These are phyloP conservation scores for Calophaca sinica DNA, from an alignment of 306 rosid genomes.

Conservation along the genomic window DNA sequence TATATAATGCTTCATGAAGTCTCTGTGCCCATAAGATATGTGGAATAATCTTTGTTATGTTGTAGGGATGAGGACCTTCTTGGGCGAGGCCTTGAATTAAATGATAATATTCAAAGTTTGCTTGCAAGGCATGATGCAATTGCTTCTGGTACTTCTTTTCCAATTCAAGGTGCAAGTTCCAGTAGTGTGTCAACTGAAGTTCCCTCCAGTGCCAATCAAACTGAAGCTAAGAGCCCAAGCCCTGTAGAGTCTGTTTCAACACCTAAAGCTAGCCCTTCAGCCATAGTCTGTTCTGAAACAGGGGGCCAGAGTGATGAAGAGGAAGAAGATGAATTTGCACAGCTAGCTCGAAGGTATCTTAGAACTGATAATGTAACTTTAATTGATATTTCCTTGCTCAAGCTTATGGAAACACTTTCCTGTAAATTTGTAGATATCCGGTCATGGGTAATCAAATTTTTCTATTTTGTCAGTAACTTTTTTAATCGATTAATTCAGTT, in stretches of 20 bases:
- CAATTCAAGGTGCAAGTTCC: conserved; percentile 56
- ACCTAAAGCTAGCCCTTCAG: conserved; percentile 56
- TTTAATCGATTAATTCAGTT: conserved; percentile 10
- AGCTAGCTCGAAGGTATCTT: conserved; percentile 88
- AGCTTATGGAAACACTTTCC: conserved; percentile 32
- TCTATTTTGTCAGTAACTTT: background rate
- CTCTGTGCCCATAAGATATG: background rate
- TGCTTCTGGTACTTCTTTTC: conserved; percentile 81
- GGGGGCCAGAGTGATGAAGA: conserved; percentile 66
- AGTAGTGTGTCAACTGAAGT: conserved; percentile 57
- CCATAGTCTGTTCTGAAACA: conserved; percentile 45
- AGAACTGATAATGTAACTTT: conserved; percentile 3
- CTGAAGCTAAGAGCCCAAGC: conserved; percentile 55
- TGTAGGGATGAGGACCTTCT: conserved; percentile 96
- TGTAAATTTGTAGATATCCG: background rate
- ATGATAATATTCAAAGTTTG: conserved; percentile 79
- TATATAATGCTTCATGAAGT: conserved; percentile 19
- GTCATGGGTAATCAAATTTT: conserved; percentile 7
- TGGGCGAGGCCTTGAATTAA: conserved; percentile 88
- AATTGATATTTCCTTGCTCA: conserved; percentile 6
- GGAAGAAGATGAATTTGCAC: conserved; percentile 95
- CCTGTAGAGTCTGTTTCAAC: conserved; percentile 53
- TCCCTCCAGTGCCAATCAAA: conserved; percentile 55
- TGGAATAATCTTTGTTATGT: conserved; percentile 33
- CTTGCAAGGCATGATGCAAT: conserved; percentile 93